Evolutionary conservation across 2,329 filamentous ascomycete genomes (phyloP).

Genomic region (Rutstroemia sp.): DNA sequence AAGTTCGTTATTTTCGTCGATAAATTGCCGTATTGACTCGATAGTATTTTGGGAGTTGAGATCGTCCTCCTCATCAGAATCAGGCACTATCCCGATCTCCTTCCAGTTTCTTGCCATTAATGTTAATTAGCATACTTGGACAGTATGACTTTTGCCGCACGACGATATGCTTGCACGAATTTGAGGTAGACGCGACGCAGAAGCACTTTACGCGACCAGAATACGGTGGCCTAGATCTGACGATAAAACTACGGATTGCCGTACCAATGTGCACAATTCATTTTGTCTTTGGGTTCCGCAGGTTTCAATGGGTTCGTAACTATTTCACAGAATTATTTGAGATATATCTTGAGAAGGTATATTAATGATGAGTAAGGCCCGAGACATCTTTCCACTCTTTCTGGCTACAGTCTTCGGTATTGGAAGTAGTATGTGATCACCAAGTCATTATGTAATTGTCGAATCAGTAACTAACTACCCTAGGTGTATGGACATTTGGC

Average conservation of each 20-base stretch:
- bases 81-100: conserved; percentile 30
- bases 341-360: neutral
- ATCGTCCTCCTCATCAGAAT: conserved; percentile 31
- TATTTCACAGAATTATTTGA: no score
- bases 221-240: neutral
- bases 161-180: neutral
- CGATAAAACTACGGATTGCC: no score
- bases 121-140: conserved; percentile 18
- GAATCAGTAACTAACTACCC: neutral
- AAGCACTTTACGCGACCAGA: conserved; percentile 7
- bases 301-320: no score
- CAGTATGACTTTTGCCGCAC: neutral
- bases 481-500: conserved; percentile 27
- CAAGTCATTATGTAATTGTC: neutral
- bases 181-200: conserved; percentile 8
- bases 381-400: conserved; percentile 23
- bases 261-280: neutral
- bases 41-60: conserved; percentile 17
- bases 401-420: conserved; percentile 26
- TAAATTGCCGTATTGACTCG: neutral
- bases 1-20: conserved; percentile 2
- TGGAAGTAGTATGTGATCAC: conserved; percentile 22
- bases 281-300: neutral
- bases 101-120: conserved; percentile 29
- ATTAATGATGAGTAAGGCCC: conserved; percentile 22